A percentile compares a stretch with the other conserved stretches of the same genome.
Evolutionary conservation across 2,329 filamentous ascomycete species (phyloP).

Genomic region (Raffaelea albimanens): DNA sequence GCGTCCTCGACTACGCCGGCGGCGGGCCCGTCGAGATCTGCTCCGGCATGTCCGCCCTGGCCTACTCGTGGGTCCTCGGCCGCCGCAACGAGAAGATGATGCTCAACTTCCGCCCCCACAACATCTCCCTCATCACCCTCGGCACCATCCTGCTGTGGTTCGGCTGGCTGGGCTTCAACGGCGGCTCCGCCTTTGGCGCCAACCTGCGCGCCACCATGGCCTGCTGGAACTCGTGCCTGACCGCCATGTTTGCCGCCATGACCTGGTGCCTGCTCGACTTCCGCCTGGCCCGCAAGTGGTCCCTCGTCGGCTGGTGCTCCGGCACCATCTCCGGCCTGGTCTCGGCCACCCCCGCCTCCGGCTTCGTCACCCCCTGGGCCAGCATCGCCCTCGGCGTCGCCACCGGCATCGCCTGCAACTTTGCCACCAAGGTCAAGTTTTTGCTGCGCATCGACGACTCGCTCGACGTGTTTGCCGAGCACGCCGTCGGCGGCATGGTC

Average conservation of each 20-base stretch:
- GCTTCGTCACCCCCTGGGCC: conserved; percentile 59
- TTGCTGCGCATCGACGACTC: conserved; percentile 59
- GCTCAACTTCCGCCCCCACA: conserved; percentile 98
- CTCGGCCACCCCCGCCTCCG: conserved; percentile 59
- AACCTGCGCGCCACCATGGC: conserved; percentile 93
- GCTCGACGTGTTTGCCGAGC: conserved; percentile 64
- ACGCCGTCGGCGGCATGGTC: conserved; percentile 60
- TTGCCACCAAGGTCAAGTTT: conserved; percentile 57
- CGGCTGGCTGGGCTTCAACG: conserved; percentile 98
- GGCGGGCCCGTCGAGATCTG: conserved; percentile 96
- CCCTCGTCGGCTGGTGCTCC: conserved; percentile 64
- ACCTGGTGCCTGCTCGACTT: conserved; percentile 95
- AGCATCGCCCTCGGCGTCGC: conserved; percentile 57
- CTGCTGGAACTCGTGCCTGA: conserved; percentile 95
- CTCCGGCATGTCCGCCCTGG: conserved; percentile 84
- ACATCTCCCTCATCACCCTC: conserved; percentile 93
- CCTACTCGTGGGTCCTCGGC: conserved; percentile 92
- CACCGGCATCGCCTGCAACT: conserved; percentile 58
- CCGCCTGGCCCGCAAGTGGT: conserved; percentile 91
- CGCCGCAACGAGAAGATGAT: conserved; percentile 98
- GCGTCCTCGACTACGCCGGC: conserved; percentile 91
- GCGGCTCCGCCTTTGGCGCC: conserved; percentile 85
- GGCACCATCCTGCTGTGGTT: conserved; percentile 97
- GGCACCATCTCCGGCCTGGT: conserved; percentile 63
- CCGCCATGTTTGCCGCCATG: conserved; percentile 83